These are phyloP conservation scores for Hymenoscyphus occultus DNA, from an alignment of 2,329 filamentous ascomycete species.

Conservation along the genomic window DNA sequence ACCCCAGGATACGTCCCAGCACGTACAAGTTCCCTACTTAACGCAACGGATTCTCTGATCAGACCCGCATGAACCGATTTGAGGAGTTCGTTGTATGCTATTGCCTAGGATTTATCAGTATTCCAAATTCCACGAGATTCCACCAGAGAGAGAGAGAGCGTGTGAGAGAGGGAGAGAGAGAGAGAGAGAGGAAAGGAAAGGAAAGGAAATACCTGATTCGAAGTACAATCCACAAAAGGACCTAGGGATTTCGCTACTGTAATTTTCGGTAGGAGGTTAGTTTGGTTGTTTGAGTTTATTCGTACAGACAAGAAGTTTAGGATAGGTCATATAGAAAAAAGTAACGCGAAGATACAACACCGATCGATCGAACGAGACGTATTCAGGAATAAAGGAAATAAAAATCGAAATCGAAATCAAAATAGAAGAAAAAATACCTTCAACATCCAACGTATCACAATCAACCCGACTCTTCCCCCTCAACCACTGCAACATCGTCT, in stretches of 20 bases:
- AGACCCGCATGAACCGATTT: constrained; percentile 40
- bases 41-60: constrained; percentile 39
- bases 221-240: constrained; percentile 52
- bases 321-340: too few species aligned
- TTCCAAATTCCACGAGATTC: too few species aligned
- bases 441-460: constrained; percentile 50
- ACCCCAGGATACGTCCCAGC: constrained; percentile 37
- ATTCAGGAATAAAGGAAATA: not conserved
- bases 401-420: not conserved
- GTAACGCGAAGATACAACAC: too few species aligned
- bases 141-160: too few species aligned
- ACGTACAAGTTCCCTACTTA: constrained; percentile 32
- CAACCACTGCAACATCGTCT: constrained; percentile 43
- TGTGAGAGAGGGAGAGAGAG: too few species aligned
- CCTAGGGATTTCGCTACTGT: constrained; percentile 45
- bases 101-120: constrained; percentile 40
- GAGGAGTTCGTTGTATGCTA: constrained; percentile 47
- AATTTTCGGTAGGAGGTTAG: not conserved
- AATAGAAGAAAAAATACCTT: constrained; percentile 37
- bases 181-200: not conserved
- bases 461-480: constrained; percentile 46
- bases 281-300: not conserved
- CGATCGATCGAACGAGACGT: too few species aligned
- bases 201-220: constrained; percentile 46
- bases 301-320: too few species aligned